Percentiles rank a stretch among this genome's conserved stretches.
These are phyloP conservation scores for Globisporangium recalcitrans DNA, from an alignment of 352 stramenopile species.

Conservation along the genomic window DNA sequence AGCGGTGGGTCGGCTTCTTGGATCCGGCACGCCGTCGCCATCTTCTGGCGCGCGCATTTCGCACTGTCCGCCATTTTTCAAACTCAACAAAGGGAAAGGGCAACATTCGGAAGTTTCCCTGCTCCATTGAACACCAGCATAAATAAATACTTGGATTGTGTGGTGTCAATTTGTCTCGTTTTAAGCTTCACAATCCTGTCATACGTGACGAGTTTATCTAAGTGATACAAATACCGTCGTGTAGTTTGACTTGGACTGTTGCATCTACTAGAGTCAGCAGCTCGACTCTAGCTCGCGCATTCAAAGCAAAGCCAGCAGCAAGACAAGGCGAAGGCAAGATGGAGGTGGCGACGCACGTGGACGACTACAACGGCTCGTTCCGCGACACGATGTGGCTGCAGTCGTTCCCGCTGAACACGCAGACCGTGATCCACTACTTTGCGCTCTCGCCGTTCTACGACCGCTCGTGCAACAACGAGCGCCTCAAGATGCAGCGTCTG, in stretches of 20 bases:
- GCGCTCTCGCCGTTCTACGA: conserved; percentile 87
- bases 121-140: too few species aligned
- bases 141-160: background rate
- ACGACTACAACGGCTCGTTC: conserved; percentile 88
- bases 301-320: background rate
- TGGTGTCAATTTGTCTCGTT: background rate
- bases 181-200: background rate
- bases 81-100: background rate
- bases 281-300: background rate
- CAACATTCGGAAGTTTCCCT: background rate
- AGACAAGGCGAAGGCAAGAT: conserved; percentile 25
- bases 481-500: conserved; percentile 87
- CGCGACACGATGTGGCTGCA: conserved; percentile 86
- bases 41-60: conserved; percentile 5
- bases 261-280: too few species aligned
- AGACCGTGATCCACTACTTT: conserved; percentile 88
- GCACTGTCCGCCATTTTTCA: conserved; percentile 2
- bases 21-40: conserved; percentile 3
- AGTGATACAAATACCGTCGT: background rate
- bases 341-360: conserved; percentile 64
- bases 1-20: conserved; percentile 6
- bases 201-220: background rate
- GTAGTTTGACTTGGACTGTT: background rate
- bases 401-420: conserved; percentile 73
- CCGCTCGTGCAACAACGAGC: conserved; percentile 87